Evolutionary conservation across 306 rosid species (phyloP).

Genomic region (Malus domestica): DNA sequence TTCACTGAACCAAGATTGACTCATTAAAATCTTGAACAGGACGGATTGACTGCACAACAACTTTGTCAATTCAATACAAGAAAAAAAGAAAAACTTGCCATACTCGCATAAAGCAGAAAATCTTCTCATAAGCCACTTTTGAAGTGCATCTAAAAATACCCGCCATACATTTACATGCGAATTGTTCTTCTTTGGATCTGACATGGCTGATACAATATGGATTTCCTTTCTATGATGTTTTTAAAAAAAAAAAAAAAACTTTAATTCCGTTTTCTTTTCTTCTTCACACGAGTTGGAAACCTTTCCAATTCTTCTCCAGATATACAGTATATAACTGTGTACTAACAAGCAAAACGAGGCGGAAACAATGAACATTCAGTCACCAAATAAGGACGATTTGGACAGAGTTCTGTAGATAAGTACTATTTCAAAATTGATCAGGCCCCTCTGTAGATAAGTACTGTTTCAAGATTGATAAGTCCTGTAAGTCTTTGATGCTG

Average conservation of each 20-base stretch:
- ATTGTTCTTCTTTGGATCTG: neutral
- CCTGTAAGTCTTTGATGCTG: conserved; percentile 14
- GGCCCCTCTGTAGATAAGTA: conserved; percentile 5
- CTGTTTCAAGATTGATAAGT: conserved; percentile 14
- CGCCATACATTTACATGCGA: neutral
- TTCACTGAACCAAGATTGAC: no score
- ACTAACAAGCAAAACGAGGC: neutral
- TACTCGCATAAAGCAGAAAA: no score
- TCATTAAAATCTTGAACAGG: no score
- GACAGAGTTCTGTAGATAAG: neutral
- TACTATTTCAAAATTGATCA: conserved; percentile 13
- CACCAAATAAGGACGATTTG: neutral
- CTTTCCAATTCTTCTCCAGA: neutral
- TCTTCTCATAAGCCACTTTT: no score
- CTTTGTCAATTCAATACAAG: no score
- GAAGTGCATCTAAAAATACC: no score
- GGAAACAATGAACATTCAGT: neutral
- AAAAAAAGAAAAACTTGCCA: no score
- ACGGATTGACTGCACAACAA: no score
- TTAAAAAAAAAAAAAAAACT: no score
- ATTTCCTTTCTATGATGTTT: neutral
- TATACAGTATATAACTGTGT: neutral
- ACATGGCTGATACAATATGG: neutral
- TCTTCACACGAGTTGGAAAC: neutral
- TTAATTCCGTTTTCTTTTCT: neutral